Percentiles rank a stretch among this genome's conserved stretches.
Conservation (phyloP, 2,329 filamentous ascomycete species). For the Myriosclerotinia scirpicola region DNA sequence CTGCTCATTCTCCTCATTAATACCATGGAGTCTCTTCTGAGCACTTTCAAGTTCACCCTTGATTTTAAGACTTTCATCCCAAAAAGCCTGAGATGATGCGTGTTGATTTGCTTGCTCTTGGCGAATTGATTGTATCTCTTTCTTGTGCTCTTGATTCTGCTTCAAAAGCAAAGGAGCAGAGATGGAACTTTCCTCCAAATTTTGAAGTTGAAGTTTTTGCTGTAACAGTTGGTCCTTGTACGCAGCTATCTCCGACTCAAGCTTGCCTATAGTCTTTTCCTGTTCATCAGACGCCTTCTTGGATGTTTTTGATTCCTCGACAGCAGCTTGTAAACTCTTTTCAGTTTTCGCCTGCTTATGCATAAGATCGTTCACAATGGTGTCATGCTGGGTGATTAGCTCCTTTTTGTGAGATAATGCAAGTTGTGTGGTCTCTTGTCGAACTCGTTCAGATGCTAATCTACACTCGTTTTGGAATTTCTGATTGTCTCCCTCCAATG, state of each 20-base stretch:
- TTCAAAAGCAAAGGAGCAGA: not conserved
- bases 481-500: slow-evolving; percentile 36
- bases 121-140: slow-evolving; percentile 8
- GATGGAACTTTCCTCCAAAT: not conserved
- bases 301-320: slow-evolving; percentile 3
- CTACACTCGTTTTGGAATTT: slow-evolving; percentile 23
- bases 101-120: slow-evolving; percentile 3
- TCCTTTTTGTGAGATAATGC: slow-evolving; percentile 23
- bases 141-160: not conserved
- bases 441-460: not conserved
- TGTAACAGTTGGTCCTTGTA: slow-evolving; percentile 17
- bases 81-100: not conserved
- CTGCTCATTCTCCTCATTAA: not conserved
- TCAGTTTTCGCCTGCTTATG: slow-evolving; percentile 14
- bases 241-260: slow-evolving; percentile 2
- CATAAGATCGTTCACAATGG: slow-evolving; percentile 11
- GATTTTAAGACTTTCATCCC: not conserved
- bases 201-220: slow-evolving; percentile 15
- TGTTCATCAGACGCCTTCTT: not conserved
- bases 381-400: slow-evolving; percentile 11
- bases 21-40: not conserved
- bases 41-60: slow-evolving; percentile 4
- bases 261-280: not conserved
- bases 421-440: slow-evolving; percentile 35
- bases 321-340: not conserved